phyloP scores from a whole-genome alignment of 805 yeast species.

The Dipodascopsis uninucleata region DNA sequence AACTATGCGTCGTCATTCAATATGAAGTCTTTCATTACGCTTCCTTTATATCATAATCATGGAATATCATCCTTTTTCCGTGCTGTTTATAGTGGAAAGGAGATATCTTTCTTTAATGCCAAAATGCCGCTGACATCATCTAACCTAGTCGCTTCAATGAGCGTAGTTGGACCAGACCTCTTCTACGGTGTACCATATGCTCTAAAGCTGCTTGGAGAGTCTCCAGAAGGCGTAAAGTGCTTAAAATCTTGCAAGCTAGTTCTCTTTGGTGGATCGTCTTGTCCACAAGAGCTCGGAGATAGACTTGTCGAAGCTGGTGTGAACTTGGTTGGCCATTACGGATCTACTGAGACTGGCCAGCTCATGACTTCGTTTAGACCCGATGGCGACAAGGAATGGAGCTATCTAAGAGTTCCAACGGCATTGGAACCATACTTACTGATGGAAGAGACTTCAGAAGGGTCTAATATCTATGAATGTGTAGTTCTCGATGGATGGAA shows the following conservation, averaged over 20 bases:
- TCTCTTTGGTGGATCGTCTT: constrained; percentile 12
- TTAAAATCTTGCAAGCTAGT: constrained; percentile 10
- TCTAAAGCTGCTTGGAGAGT: constrained; percentile 13
- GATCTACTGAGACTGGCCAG: constrained; percentile 20
- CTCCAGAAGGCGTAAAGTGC: constrained; percentile 8
- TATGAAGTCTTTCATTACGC: constrained; percentile 15
- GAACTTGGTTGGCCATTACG: constrained; percentile 12
- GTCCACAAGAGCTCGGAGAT: constrained; percentile 17
- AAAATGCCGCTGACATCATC: constrained; percentile 10
- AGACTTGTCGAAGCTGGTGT: constrained; percentile 12
- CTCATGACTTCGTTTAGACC: constrained; percentile 12
- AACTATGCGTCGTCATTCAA: constrained; percentile 13
- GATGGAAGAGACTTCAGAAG: constrained; percentile 12
- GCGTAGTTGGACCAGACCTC: constrained; percentile 3
- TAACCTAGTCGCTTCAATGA: constrained; percentile 9
- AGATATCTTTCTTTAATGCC: constrained; percentile 7
- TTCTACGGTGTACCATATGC: constrained; percentile 23
- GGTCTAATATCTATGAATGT: constrained; percentile 7
- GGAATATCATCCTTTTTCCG: constrained; percentile 18
- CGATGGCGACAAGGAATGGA: constrained; percentile 12
- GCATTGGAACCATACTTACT: constrained; percentile 5
- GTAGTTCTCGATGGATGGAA: constrained; percentile 20
- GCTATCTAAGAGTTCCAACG: constrained; percentile 5
- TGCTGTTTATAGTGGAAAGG: constrained; percentile 9
- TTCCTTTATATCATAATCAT: constrained; percentile 16